Evolutionary conservation across 2,329 filamentous ascomycete species (phyloP).

Genomic region (Colletotrichum zoysiae): DNA sequence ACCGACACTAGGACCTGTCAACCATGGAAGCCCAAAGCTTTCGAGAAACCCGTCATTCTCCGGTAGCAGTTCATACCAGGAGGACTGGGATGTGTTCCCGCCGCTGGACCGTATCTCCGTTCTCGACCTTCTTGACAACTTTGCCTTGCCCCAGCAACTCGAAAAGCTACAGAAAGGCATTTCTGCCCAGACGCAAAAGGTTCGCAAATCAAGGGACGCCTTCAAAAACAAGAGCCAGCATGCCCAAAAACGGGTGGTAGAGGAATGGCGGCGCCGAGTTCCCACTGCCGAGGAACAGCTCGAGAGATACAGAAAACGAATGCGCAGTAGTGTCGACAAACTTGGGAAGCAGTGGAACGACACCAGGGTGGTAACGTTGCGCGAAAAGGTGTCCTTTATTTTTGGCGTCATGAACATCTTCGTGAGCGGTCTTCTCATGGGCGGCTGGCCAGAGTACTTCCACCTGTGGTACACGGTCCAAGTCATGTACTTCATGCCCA

Average conservation of each 20-base stretch:
- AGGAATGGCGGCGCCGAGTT: constrained; percentile 89
- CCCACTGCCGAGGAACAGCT: constrained; percentile 92
- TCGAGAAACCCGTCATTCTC: constrained; percentile 87
- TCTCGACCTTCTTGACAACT: constrained; percentile 94
- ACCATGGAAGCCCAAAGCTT: constrained; percentile 66
- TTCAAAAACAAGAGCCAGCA: constrained; percentile 80
- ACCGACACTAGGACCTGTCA: constrained; percentile 61
- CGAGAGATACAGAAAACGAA: constrained; percentile 87
- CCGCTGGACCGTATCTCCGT: constrained; percentile 91
- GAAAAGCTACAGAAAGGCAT: constrained; percentile 91
- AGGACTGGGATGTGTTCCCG: constrained; percentile 88
- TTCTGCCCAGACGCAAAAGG: constrained; percentile 85
- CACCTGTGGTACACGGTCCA: constrained; percentile 93
- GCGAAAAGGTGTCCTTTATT: constrained; percentile 97
- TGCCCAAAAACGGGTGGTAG: constrained; percentile 90
- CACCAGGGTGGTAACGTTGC: constrained; percentile 85
- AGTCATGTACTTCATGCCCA: constrained; percentile 95
- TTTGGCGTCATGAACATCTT: constrained; percentile 97
- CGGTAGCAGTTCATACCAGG: constrained; percentile 86
- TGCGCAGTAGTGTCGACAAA: constrained; percentile 90
- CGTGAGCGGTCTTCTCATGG: constrained; percentile 93
- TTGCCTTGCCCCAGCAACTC: constrained; percentile 88
- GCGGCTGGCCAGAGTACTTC: constrained; percentile 86
- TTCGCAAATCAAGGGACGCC: constrained; percentile 84
- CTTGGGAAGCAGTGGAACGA: constrained; percentile 89